phyloP scores from a whole-genome alignment of 495 filamentous ascomycete genomes.

The Schizothecium vesticola region DNA sequence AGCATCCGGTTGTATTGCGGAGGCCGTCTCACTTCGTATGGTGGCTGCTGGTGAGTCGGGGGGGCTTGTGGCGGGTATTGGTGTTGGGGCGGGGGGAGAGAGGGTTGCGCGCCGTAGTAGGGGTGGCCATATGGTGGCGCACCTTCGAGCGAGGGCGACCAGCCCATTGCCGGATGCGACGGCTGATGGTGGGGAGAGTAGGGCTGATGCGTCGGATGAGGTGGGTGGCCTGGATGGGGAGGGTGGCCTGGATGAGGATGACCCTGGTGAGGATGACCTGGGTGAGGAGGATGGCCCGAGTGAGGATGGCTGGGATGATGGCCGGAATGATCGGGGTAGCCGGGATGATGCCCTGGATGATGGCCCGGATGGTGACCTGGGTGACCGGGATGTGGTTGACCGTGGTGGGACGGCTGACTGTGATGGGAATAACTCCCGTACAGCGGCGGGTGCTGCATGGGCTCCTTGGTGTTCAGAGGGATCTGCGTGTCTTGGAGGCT shows the following conservation, averaged over 20 bases:
- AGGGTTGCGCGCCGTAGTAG: conserved; percentile 28
- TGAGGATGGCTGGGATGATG: conserved; percentile 41
- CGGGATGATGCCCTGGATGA: conserved; percentile 31
- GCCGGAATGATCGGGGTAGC: conserved; percentile 27
- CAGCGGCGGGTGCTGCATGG: conserved; percentile 41
- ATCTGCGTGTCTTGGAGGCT: conserved; percentile 77
- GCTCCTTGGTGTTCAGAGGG: conserved; percentile 39
- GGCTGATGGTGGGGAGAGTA: conserved; percentile 23
- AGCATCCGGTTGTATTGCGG: not conserved
- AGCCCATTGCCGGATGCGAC: conserved; percentile 41
- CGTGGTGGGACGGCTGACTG: conserved; percentile 28
- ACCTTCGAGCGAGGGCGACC: conserved; percentile 58
- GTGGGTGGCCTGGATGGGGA: conserved; percentile 32
- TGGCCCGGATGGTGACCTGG: conserved; percentile 45
- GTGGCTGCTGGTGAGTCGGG: conserved; percentile 16
- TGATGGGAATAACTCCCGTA: conserved; percentile 3
- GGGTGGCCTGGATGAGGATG: conserved; percentile 24
- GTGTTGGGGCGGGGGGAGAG: conserved; percentile 10
- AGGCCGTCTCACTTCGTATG: not conserved
- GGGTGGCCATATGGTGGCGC: conserved; percentile 37
- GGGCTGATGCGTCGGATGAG: not conserved
- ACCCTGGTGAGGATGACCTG: not conserved
- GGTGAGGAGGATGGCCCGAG: conserved; percentile 31
- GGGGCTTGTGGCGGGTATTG: conserved; percentile 6
- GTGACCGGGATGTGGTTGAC: conserved; percentile 21